Conservation (phyloP, 2,329 filamentous ascomycete species). For the Didymella keratinophila region DNA sequence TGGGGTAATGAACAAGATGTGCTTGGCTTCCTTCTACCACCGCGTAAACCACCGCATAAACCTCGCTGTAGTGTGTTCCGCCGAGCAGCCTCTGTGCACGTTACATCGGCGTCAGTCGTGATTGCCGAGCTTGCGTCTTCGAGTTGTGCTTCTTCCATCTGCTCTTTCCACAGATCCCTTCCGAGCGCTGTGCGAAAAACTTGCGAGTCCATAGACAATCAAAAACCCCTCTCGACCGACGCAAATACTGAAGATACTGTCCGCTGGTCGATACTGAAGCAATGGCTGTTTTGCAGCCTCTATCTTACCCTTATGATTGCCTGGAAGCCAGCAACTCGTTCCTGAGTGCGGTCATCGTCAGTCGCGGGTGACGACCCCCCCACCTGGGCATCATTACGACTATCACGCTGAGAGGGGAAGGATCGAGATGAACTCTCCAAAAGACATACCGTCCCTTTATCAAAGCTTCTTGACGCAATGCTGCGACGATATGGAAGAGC, state of each 20-base stretch:
- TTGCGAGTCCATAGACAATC: not conserved
- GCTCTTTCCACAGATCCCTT: not conserved
- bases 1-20: not conserved
- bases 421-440: too few relatives aligned
- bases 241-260: not conserved
- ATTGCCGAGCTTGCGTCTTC: not conserved
- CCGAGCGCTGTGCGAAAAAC: not conserved
- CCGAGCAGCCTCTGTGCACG: not conserved
- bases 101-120: not conserved
- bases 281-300: not conserved
- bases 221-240: not conserved
- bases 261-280: not conserved
- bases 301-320: not conserved
- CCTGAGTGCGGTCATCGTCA: not conserved
- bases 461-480: not conserved
- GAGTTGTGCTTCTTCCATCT: not conserved
- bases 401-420: not conserved
- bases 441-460: not conserved
- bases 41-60: constrained; percentile 9
- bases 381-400: not conserved
- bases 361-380: not conserved
- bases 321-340: not conserved
- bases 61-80: not conserved
- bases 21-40: not conserved
- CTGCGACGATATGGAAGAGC: not conserved